phyloP scores from a whole-genome alignment of 1,284 basidiomycete species.

The Trichosporon sp. region DNA sequence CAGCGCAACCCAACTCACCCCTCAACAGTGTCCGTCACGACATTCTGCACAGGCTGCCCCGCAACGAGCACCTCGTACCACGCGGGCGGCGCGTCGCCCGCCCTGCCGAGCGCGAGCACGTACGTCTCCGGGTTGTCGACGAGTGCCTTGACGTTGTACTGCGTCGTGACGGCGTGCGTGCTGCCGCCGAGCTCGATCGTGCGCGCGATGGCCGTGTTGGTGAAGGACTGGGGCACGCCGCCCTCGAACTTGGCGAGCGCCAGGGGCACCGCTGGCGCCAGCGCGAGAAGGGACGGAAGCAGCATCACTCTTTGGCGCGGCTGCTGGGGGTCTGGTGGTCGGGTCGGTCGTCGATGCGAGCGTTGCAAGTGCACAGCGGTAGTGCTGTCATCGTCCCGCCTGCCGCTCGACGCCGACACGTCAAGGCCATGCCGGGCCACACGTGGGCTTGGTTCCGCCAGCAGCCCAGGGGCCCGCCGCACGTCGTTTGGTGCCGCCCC shows the following conservation, averaged over 20 bases:
- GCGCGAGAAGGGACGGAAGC: conserved; percentile 13
- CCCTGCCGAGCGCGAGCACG: conserved; percentile 63
- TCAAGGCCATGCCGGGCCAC: not conserved
- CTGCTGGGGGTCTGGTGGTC: too few species aligned
- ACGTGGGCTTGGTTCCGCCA: not conserved
- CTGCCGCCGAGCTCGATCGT: conserved; percentile 82
- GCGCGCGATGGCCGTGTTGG: conserved; percentile 80
- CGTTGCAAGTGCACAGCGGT: not conserved
- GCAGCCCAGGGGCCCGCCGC: not conserved
- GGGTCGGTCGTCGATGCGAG: not conserved
- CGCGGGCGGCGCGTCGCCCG: conserved; percentile 64
- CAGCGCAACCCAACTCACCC: too few species aligned
- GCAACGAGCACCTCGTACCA: conserved; percentile 68
- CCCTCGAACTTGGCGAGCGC: conserved; percentile 7
- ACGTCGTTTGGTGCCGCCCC: not conserved
- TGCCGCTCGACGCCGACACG: not conserved
- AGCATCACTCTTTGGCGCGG: conserved; percentile 14
- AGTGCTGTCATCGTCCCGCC: not conserved
- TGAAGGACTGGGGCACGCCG: conserved; percentile 55
- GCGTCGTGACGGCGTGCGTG: conserved; percentile 76
- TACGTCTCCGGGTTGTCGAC: conserved; percentile 62
- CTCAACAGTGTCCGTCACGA: conserved; percentile 16
- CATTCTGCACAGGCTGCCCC: conserved; percentile 57
- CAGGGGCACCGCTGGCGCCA: not conserved
- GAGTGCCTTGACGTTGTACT: conserved; percentile 73